A percentile compares a stretch with the other conserved stretches of the same genome.
Conservation (phyloP, 2,329 filamentous ascomycete species). For the Ophiocordyceps camponoti-floridani region DNA sequence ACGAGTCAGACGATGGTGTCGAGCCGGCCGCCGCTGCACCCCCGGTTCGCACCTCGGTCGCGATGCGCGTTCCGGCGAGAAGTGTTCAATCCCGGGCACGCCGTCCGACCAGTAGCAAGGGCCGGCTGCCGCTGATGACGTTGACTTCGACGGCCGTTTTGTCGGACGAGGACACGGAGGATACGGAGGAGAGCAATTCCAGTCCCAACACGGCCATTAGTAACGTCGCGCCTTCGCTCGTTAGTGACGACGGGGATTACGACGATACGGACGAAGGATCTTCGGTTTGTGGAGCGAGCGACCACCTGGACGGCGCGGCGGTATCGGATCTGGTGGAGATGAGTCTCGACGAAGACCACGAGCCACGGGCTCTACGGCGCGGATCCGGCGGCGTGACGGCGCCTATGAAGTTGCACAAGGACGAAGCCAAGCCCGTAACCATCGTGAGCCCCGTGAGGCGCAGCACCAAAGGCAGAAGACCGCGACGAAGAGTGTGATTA, state of each 20-base stretch:
- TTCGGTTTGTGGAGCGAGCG: conserved; percentile 37
- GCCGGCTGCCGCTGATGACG: conserved; percentile 21
- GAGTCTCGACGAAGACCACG: conserved; percentile 38
- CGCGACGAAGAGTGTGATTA: conserved; percentile 8
- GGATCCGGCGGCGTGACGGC: conserved; percentile 23
- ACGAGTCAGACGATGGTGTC: conserved; percentile 30
- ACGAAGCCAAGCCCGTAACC: conserved; percentile 35
- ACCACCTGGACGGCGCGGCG: conserved; percentile 38
- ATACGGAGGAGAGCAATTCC: conserved; percentile 36
- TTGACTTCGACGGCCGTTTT: conserved; percentile 10
- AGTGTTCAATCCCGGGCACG: conserved; percentile 33
- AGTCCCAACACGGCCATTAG: conserved; percentile 53
- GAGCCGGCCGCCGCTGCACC: conserved; percentile 4
- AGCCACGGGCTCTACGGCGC: conserved; percentile 25
- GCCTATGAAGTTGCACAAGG: conserved; percentile 32
- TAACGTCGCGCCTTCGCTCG: conserved; percentile 62
- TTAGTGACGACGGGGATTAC: conserved; percentile 67
- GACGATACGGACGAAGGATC: conserved; percentile 53
- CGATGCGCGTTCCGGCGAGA: conserved; percentile 41
- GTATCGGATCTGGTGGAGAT: conserved; percentile 45
- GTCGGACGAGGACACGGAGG: conserved; percentile 30
- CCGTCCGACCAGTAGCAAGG: conserved; percentile 41
- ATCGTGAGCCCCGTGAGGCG: conserved; percentile 33
- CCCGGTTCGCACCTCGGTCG: conserved; percentile 17
- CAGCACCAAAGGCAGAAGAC: conserved; percentile 14